Evolutionary conservation across 164 flowering plant genomes (phyloP), one percentile per base, ranked within the genome.

Genomic region (Stephania japonica): DNA sequence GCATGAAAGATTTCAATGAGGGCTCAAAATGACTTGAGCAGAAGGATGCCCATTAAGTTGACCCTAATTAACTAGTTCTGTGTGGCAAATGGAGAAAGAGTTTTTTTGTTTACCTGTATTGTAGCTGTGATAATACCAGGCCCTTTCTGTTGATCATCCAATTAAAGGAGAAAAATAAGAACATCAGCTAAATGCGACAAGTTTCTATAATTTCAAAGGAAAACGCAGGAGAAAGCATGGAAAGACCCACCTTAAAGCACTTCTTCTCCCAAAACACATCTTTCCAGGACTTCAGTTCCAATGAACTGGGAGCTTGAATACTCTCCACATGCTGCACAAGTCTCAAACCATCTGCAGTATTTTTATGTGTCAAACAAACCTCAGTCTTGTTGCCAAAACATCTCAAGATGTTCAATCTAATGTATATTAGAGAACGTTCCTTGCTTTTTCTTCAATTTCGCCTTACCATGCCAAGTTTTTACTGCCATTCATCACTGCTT

Each of bases 301-400:
- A 88, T 41, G 85, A 80, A 69, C 68, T 71, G 27, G 99, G 97
- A 70, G 78, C 88, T 77, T 74, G 84, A 79, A 94, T 85, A 32
- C 78, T 82, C 74, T 88, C 90, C 75, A 87, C 99, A 76, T 90
- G 91, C 79, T 92, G 95, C 71, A 92, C 12, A 69, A 94, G 76
- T 81, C 97, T 91, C 84, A 94, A 82, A 85, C 98, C 87, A 83
- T 70, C 97, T 93, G 91, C 80, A 80, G 62, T 14, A 71, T 11
- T 73, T 56, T 21, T 9, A 12, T 56, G 59, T 50, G 19, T 14
- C 19, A 56, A 56, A 18, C 23, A 32, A 32, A 67, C 43, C 24
- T 6, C 41, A 9, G 23, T 67, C 69, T 32, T 13, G 18, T 38
- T 2, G 7, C 16, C 3, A 16, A 21, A 56, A 56, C 63, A 19